phyloP scores from a whole-genome alignment of 345 rosid genomes.

The Sonneratia caseolaris region DNA sequence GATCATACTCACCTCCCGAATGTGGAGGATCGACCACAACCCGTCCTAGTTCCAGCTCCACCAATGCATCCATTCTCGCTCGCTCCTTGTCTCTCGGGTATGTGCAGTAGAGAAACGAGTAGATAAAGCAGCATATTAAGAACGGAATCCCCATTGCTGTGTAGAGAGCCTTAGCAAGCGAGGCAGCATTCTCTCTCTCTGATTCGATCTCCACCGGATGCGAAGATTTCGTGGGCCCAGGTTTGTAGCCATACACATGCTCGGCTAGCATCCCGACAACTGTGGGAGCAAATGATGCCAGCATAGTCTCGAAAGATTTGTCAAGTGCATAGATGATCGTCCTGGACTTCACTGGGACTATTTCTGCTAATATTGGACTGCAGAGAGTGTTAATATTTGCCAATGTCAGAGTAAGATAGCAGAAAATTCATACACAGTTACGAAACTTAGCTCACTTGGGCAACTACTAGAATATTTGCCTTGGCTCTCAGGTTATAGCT shows the following conservation, averaged over 20 bases:
- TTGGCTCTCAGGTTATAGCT: too few relatives aligned
- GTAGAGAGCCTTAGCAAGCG: conserved; percentile 73
- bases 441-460: too few relatives aligned
- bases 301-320: conserved; percentile 62
- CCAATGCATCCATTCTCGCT: conserved; percentile 61
- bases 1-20: conserved; percentile 13
- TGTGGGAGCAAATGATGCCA: conserved; percentile 86
- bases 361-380: conserved; percentile 93
- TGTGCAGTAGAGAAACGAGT: conserved; percentile 64
- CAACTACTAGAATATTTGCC: too few relatives aligned
- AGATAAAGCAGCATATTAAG: conserved; percentile 47
- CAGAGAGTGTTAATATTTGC: conserved; percentile 1
- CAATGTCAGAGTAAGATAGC: neutral
- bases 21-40: conserved; percentile 9
- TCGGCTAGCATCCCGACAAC: conserved; percentile 67
- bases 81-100: conserved; percentile 73
- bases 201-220: conserved; percentile 35
- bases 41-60: conserved; percentile 58
- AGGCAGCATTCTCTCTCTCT: conserved; percentile 68
- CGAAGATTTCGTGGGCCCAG: conserved; percentile 36
- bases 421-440: neutral
- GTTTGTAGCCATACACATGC: conserved; percentile 67
- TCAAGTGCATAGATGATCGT: conserved; percentile 78
- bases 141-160: conserved; percentile 22
- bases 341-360: conserved; percentile 77